Conservation (phyloP, 2,329 filamentous ascomycete species). For the Fusarium acutatum region DNA sequence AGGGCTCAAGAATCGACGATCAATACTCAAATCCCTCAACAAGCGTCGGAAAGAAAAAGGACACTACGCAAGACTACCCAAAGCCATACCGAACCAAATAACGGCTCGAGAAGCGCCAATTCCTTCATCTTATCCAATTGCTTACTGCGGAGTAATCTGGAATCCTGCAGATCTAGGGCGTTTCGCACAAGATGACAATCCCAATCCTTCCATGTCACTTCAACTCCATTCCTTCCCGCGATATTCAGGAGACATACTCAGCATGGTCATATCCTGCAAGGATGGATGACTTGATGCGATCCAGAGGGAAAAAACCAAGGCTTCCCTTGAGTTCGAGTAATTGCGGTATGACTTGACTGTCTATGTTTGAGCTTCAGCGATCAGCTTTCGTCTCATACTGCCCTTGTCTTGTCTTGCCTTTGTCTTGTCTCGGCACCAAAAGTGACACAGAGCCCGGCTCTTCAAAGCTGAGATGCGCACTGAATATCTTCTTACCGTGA, state of each 20-base stretch:
- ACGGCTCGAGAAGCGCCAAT: not conserved
- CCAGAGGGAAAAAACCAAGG: not conserved
- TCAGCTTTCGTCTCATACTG: slow-evolving; percentile 5
- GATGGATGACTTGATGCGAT: not conserved
- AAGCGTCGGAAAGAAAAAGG: not conserved
- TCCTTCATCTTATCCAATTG: not conserved
- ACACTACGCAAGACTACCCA: not conserved
- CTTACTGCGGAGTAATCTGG: not conserved
- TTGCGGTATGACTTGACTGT: not conserved
- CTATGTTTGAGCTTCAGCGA: not conserved
- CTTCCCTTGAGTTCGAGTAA: not conserved
- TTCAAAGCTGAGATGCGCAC: not conserved
- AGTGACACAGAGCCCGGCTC: not conserved
- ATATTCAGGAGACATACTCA: slow-evolving; percentile 21
- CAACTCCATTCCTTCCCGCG: not conserved
- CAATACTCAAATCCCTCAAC: not conserved
- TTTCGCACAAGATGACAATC: not conserved
- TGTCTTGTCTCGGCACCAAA: slow-evolving; percentile 5
- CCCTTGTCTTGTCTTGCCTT: slow-evolving; percentile 3
- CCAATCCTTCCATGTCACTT: slow-evolving; percentile 1
- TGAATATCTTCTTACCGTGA: not conserved
- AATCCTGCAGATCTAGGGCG: slow-evolving; percentile 3
- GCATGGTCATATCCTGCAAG: not conserved
- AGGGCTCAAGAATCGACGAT: not conserved
- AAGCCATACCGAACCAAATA: not conserved